Evolutionary conservation across 257 asterid genomes (phyloP), one percentile per base, ranked within the genome.

Genomic region (Agastache rugosa): DNA sequence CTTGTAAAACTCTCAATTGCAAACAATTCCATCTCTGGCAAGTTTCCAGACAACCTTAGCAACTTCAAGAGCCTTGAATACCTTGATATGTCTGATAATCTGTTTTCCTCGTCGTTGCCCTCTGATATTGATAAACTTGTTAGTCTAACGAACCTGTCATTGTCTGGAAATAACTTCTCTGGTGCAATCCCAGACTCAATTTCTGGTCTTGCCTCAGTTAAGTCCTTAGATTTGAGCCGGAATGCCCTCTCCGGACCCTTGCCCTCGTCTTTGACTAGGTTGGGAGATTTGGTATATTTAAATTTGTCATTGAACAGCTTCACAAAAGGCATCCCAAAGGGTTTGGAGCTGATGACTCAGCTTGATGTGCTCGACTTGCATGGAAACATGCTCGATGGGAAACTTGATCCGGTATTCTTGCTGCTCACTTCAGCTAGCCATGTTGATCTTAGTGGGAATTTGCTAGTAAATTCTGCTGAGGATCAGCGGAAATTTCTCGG

Each of bases 1-100:
- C 96, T 95, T 5, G 98, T 90, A 16, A 95, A 90, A 20, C 97
- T 95, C 62, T 95, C 99, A 3, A 79, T 95, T 63, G 75, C 96
- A 9, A 92, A 95, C 83, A 95, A 95, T 75, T 92, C 96, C 19
- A 83, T 95, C 47, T 75, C 90, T 6, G 99, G 98, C 22, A 76
- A 75, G 71, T 58, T 95, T 56, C 88, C 96, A 1, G 64, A 61
- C 14, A 85, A 76, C 54, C 79, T 95, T 31, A 90, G 87, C 8
- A 87, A 73, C 29, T 89, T 95, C 85, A 90, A 85, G 81, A 88
- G 86, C 86, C 87, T 95, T 0, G 88, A 90, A 71, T 90, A 87
- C 78, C 80, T 95, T 14, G 97, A 95, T 83, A 74, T 95, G 39
- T 95, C 99, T 5, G 70, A 90, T 56, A 95, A 95, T 67, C 76